phyloP scores from a whole-genome alignment of 2,329 filamentous ascomycete genomes.

The Colletotrichum tropicicola region DNA sequence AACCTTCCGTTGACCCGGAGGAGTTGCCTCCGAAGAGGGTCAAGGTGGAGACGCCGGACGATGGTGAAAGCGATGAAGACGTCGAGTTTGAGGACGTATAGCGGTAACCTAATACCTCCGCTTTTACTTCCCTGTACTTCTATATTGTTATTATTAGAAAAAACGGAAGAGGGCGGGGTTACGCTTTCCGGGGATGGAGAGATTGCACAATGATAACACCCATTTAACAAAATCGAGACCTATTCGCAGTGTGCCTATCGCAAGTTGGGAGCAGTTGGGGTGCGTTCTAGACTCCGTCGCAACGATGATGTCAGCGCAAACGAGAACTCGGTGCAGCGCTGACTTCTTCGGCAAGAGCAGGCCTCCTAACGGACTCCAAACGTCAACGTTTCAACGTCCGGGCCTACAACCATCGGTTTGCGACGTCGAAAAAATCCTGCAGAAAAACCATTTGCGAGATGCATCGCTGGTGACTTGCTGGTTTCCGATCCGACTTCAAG shows the following conservation, averaged over 20 bases:
- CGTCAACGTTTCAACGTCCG: background rate
- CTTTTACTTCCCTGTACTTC: background rate
- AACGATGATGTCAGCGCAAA: slow-evolving; percentile 19
- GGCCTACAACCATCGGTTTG: too few species aligned
- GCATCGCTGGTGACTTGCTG: too few species aligned
- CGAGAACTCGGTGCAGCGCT: background rate
- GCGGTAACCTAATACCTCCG: background rate
- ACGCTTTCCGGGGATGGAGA: too few species aligned
- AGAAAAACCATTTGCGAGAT: too few species aligned
- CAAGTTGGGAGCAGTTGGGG: background rate
- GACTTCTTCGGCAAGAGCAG: background rate
- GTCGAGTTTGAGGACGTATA: slow-evolving; percentile 69
- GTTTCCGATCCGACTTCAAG: too few species aligned
- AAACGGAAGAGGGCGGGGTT: too few species aligned
- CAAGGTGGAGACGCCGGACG: slow-evolving; percentile 65
- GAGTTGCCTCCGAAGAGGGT: slow-evolving; percentile 66
- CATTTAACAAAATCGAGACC: background rate
- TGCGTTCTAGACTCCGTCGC: background rate
- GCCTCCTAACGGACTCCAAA: background rate
- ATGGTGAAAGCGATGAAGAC: slow-evolving; percentile 60
- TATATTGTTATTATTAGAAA: background rate
- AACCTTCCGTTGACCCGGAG: slow-evolving; percentile 46
- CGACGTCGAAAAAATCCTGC: too few species aligned
- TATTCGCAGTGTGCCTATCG: background rate
- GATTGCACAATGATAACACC: too few species aligned